Evolutionary conservation across 345 rosid species (phyloP).

Genomic region (Psidium guajava): DNA sequence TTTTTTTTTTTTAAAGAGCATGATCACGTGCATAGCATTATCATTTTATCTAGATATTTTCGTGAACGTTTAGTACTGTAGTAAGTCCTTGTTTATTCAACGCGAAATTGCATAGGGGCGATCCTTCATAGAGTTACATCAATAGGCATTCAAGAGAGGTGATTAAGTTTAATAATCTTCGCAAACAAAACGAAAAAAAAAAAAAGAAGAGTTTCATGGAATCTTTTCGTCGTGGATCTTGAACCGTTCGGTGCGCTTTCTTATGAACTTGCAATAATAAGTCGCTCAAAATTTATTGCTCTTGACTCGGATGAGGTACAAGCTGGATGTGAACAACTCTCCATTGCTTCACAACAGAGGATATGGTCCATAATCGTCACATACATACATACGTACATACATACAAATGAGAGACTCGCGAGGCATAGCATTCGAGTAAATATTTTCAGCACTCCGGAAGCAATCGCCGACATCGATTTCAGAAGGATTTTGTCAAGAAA

Average conservation of each 20-base stretch:
- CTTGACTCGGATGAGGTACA: not conserved
- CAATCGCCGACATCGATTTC: not conserved
- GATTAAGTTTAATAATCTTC: not conserved
- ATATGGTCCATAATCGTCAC: too few species aligned
- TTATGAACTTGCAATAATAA: not conserved
- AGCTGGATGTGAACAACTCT: not conserved
- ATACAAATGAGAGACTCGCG: too few species aligned
- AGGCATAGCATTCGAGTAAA: too few species aligned
- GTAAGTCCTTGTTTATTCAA: not conserved
- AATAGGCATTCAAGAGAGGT: not conserved
- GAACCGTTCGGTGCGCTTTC: not conserved
- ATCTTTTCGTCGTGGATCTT: not conserved
- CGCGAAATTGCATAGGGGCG: accelerated
- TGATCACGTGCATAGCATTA: not conserved
- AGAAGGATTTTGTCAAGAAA: not conserved
- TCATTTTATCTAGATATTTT: not conserved
- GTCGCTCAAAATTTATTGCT: not conserved
- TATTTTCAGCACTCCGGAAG: not conserved
- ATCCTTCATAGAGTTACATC: not conserved
- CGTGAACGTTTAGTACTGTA: not conserved
- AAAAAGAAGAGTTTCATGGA: not conserved
- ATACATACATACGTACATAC: too few species aligned
- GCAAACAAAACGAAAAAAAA: accelerated
- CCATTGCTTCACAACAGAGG: not conserved
- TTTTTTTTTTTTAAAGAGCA: not conserved